A percentile compares a stretch with the other conserved stretches of the same genome.
These are phyloP conservation scores for Neurospora cerealis DNA, from an alignment of 495 filamentous ascomycete genomes.

Conservation along the genomic window DNA sequence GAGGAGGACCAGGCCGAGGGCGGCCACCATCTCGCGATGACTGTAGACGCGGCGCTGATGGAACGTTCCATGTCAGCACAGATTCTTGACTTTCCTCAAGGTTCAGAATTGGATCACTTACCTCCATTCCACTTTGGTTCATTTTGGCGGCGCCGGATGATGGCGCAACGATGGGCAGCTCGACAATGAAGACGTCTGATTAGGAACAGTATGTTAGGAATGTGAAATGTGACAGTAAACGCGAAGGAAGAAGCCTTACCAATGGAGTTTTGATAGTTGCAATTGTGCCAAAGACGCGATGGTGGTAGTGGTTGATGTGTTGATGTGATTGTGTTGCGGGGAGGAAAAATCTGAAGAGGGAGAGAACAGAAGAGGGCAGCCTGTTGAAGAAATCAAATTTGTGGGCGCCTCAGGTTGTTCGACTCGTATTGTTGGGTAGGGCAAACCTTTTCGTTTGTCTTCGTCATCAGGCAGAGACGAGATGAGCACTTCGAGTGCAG, in stretches of 20 bases:
- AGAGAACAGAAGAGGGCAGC: not conserved
- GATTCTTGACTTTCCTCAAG: not conserved
- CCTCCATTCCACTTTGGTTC: not conserved
- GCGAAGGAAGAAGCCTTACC: not conserved
- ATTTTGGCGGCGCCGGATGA: not conserved
- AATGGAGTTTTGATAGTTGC: not conserved
- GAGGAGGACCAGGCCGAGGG: not conserved
- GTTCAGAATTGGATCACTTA: not conserved
- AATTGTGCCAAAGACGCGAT: not conserved
- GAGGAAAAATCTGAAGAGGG: not conserved
- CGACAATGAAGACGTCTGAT: not conserved
- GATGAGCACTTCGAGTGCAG: not conserved
- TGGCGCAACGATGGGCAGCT: not conserved
- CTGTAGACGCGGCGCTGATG: not conserved
- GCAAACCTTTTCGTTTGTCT: not conserved
- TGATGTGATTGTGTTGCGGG: not conserved
- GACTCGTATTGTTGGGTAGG: not conserved
- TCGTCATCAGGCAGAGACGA: not conserved
- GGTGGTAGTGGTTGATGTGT: not conserved
- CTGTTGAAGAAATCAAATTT: not conserved
- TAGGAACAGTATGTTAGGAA: not conserved
- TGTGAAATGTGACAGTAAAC: not conserved
- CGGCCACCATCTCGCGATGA: not conserved
- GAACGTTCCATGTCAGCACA: not conserved
- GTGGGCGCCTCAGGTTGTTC: not conserved